Base-by-base conservation (phyloP, 2,329 filamentous ascomycete genomes). In the Aspergillus unguis region DNA sequence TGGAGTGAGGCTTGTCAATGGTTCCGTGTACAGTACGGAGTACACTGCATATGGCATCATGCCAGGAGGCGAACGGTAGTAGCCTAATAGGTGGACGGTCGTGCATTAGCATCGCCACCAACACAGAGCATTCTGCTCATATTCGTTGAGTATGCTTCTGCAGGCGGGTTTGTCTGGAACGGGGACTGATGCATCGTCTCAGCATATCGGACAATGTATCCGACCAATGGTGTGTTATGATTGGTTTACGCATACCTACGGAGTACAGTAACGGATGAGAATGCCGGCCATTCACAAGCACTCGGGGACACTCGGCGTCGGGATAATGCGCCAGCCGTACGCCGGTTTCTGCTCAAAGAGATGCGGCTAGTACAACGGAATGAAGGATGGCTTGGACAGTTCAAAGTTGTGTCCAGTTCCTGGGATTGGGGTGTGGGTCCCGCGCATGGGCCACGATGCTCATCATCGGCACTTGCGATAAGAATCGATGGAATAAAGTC, bases 121-220 rank as follows among this genome's bases (percentile, higher is more conserved):
- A 50, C 50, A 52, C 47, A 55, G 17, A 42, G 17, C 46, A 49
- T 45, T 54, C 48, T 17, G 36, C 42, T 33, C n/a, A 44, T 38
- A 42, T 44, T 46, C 37, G 31, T 38, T 49, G 48, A 52, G 50
- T 26, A 41, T 38, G 17, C 48, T 58, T 53, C 55, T 59, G 58
- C 55, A 57, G 53, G 57, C 52, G 53, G 51, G 51, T 52, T 61
- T 57, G 52, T 55, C 57, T 58, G 50, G 47, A 53, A 31, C 26
- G 46, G 32, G 38, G 43, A 42, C 48, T 56, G 58, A 60, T 62
- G 56, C 56, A 53, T 62, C 58, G 58, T 47, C 45, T 44, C 35
- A 45, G 51, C 17, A 17, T 17, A 17, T 17, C 17, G 17, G 17
- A 17, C 44, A 33, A 44, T 25, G 17, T 17, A 10, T 35, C 10